phyloP scores from a whole-genome alignment of 208 protist species.

The Acanthamoeba culbertsoni region DNA sequence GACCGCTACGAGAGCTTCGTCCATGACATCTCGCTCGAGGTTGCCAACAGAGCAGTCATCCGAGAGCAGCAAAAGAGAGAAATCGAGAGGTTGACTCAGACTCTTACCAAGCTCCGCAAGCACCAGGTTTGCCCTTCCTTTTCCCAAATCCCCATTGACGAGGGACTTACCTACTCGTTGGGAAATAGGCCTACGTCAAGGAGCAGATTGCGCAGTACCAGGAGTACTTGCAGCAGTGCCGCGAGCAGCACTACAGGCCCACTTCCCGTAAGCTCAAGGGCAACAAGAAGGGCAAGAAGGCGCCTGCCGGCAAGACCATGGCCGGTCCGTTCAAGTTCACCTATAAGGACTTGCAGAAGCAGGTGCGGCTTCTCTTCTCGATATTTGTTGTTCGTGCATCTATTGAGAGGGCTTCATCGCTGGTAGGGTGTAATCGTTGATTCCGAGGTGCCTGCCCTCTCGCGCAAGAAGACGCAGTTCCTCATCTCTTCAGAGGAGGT shows the following conservation, averaged over 20 bases:
- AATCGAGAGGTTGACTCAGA: constrained; percentile 69
- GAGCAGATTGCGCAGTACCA: constrained; percentile 79
- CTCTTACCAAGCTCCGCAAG: constrained; percentile 66
- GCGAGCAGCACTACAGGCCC: constrained; percentile 73
- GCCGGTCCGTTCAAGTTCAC: constrained; percentile 70
- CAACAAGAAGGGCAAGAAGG: neutral
- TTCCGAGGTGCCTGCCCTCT: constrained; percentile 68
- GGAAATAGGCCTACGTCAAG: constrained; percentile 67
- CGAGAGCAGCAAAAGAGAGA: constrained; percentile 78
- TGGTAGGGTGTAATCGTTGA: constrained; percentile 75
- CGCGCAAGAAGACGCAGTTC: constrained; percentile 73
- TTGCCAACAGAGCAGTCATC: constrained; percentile 75
- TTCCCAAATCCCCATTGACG: too few relatives aligned
- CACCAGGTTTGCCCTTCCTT: constrained; percentile 67
- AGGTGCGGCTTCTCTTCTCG: neutral
- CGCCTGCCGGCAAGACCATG: constrained; percentile 56
- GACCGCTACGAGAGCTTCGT: constrained; percentile 79
- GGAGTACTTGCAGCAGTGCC: constrained; percentile 74
- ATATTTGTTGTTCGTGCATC: neutral
- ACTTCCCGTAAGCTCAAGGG: constrained; percentile 18
- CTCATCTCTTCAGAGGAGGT: constrained; percentile 72
- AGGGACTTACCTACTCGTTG: neutral
- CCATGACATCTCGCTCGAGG: constrained; percentile 79
- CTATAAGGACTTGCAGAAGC: constrained; percentile 53
- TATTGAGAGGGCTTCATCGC: neutral